phyloP scores from a whole-genome alignment of 345 rosid genomes.

The Pseudoturritis turrita region DNA sequence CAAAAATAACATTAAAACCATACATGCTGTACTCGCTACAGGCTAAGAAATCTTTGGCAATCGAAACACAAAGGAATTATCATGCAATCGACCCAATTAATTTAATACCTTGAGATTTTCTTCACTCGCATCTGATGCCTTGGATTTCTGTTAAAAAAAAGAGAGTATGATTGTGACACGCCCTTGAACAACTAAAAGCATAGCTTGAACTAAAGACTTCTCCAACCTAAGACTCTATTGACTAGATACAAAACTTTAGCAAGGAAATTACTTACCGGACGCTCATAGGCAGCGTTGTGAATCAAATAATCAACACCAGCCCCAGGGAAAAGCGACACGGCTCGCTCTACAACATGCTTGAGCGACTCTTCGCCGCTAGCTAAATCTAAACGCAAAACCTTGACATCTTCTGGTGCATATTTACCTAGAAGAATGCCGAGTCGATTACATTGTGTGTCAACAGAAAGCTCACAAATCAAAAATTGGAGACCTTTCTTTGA shows the following conservation, averaged over 20 bases:
- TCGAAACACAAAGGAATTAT: not conserved
- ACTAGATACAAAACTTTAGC: not conserved
- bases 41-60: constrained; percentile 6
- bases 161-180: not conserved
- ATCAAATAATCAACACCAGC: constrained; percentile 79
- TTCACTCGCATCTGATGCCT: constrained; percentile 67
- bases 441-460: not conserved
- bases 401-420: constrained; percentile 63
- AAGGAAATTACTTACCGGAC: constrained; percentile 57
- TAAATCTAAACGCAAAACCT: constrained; percentile 82
- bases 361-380: constrained; percentile 72
- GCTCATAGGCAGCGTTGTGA: constrained; percentile 94
- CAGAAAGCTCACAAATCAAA: not conserved
- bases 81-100: not conserved
- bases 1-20: not conserved
- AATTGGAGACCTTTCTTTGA: not conserved
- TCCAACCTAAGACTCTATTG: not conserved
- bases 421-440: constrained; percentile 49
- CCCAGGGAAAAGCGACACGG: constrained; percentile 60
- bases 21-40: not conserved
- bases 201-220: not conserved
- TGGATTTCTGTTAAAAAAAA: constrained; percentile 60
- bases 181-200: not conserved
- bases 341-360: constrained; percentile 63
- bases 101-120: constrained; percentile 68